A percentile compares a stretch with the other conserved stretches of the same genome.
Evolutionary conservation across 2,329 filamentous ascomycete species (phyloP).

Genomic region (Elsinoe australis): DNA sequence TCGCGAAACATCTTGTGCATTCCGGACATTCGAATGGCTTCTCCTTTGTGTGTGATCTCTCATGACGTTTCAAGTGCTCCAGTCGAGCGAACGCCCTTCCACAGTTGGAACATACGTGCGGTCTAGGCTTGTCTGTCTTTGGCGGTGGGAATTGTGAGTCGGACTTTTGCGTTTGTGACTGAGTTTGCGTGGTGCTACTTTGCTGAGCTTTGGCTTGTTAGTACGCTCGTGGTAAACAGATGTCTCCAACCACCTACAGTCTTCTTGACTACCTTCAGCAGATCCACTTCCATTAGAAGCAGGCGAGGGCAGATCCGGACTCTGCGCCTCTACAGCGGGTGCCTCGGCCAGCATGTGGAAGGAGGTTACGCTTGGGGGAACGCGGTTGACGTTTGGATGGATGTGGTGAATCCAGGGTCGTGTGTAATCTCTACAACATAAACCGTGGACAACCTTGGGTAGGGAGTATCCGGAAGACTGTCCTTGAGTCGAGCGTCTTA

Average conservation of each 20-base stretch:
- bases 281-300: constrained; percentile 12
- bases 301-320: constrained; percentile 16
- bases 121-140: constrained; percentile 94
- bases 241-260: constrained; percentile 1
- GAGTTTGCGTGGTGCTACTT: constrained; percentile 3
- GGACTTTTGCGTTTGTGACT: constrained; percentile 1
- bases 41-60: constrained; percentile 96
- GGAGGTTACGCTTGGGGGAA: not conserved
- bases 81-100: constrained; percentile 85
- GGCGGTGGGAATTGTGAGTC: constrained; percentile 60
- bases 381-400: too few relatives aligned
- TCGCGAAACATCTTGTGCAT: constrained; percentile 88
- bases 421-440: too few relatives aligned
- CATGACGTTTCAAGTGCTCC: constrained; percentile 94
- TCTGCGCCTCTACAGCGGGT: constrained; percentile 12
- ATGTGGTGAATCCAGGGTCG: too few relatives aligned
- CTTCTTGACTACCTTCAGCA: constrained; percentile 5
- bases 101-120: constrained; percentile 88
- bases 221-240: not conserved
- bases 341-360: constrained; percentile 14
- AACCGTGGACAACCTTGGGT: too few relatives aligned
- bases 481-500: too few relatives aligned
- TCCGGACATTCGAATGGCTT: constrained; percentile 98
- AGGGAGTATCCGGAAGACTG: too few relatives aligned
- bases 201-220: constrained; percentile 2